Conservation (phyloP, 352 stramenopile genomes). For the Elongisporangium anandrum region DNA sequence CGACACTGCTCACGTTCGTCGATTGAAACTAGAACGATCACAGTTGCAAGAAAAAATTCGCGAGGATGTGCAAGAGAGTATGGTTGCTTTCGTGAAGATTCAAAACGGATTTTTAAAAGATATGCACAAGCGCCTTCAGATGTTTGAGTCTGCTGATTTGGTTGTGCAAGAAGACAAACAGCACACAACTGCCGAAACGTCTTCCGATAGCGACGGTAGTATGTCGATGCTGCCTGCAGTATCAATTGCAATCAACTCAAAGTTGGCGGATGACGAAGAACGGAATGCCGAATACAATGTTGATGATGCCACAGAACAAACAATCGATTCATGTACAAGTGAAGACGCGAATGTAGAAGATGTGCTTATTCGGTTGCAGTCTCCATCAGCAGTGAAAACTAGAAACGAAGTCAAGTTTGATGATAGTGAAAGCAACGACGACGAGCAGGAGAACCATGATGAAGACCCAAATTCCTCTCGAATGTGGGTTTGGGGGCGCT, state of each 20-base stretch:
- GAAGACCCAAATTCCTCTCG: constrained; percentile 15
- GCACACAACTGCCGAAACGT: not conserved
- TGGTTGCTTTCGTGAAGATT: constrained; percentile 37
- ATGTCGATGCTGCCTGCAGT: not conserved
- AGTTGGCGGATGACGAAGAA: not conserved
- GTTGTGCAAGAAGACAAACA: not conserved
- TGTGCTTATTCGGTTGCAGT: not conserved
- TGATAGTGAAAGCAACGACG: constrained; percentile 19
- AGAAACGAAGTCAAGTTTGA: constrained; percentile 8
- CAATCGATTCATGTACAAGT: not conserved
- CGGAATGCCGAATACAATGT: not conserved
- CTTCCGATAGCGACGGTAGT: not conserved
- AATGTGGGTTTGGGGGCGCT: constrained; percentile 71
- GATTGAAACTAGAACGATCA: constrained; percentile 49
- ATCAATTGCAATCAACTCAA: not conserved
- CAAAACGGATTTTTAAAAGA: constrained; percentile 39
- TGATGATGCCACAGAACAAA: not conserved
- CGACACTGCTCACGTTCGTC: constrained; percentile 26
- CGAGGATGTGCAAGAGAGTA: constrained; percentile 47
- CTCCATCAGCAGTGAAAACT: not conserved
- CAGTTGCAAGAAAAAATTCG: constrained; percentile 35
- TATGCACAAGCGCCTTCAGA: constrained; percentile 31
- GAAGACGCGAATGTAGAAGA: not conserved
- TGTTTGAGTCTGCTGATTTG: constrained; percentile 16
- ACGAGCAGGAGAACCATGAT: constrained; percentile 7